phyloP scores from a whole-genome alignment of 106 monocot species.

The Dioscorea dumetorum region DNA sequence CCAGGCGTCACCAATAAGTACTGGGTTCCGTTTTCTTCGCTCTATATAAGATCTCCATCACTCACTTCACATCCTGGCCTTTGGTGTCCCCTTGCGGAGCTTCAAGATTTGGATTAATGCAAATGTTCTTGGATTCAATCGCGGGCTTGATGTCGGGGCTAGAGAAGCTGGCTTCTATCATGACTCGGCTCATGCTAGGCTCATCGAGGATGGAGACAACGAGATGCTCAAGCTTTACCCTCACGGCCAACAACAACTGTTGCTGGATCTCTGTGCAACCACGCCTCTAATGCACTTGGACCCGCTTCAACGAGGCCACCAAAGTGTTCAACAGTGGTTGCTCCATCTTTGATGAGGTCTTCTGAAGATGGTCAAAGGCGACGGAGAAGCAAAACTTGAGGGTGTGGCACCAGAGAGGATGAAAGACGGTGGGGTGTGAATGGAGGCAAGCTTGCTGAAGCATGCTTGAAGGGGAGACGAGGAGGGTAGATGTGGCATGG shows the following conservation, averaged over 20 bases:
- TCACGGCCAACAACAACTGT: conserved; percentile 73
- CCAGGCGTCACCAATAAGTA: conserved; percentile 67
- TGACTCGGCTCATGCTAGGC: conserved; percentile 83
- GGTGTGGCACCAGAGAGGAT: conserved; percentile 82
- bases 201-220: conserved; percentile 77
- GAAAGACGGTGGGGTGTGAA: conserved; percentile 55
- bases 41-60: conserved; percentile 44
- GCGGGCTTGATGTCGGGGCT: conserved; percentile 57
- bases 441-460: conserved; percentile 66
- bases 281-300: conserved; percentile 77
- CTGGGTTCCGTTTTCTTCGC: conserved; percentile 54
- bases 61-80: conserved; percentile 22
- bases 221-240: conserved; percentile 76
- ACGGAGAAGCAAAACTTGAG: conserved; percentile 94
- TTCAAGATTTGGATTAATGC: conserved; percentile 14
- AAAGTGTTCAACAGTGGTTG: conserved; percentile 78
- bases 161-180: conserved; percentile 81
- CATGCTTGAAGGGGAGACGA: conserved; percentile 38
- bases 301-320: conserved; percentile 87
- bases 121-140: conserved; percentile 31
- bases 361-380: conserved; percentile 67
- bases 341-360: not conserved
- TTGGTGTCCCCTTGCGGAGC: not conserved
- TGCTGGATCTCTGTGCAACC: conserved; percentile 79
- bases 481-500: conserved; percentile 66